Percentiles rank a stretch among this genome's conserved stretches.
phyloP scores from a whole-genome alignment of 148 eudicot genomes.

The Silene uniflora region DNA sequence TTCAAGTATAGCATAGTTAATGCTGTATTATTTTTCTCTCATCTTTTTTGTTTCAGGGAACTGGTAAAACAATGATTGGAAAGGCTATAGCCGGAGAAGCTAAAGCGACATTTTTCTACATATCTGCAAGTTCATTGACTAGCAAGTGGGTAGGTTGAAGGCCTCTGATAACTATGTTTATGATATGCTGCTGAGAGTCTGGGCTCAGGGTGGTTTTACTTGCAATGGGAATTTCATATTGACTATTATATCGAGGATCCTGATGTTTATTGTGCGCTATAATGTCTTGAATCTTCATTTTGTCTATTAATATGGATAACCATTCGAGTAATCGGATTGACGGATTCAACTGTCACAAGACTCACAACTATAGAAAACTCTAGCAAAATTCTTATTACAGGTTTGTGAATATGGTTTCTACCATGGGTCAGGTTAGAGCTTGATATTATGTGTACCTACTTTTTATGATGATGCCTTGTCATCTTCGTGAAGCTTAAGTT shows the following conservation, averaged over 20 bases:
- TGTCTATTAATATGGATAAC: neutral
- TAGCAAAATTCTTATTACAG: neutral
- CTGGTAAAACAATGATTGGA: conserved; percentile 18
- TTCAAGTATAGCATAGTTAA: neutral
- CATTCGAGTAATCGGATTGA: neutral
- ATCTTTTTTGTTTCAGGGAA: conserved; percentile 7
- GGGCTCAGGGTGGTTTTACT: neutral
- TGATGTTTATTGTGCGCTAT: conserved; percentile 5
- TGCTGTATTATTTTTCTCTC: neutral
- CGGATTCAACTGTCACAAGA: neutral
- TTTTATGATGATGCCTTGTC: neutral
- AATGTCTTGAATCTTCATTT: conserved; percentile 2
- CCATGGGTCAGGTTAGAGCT: neutral
- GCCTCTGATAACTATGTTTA: conserved; percentile 3
- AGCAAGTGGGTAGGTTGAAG: conserved; percentile 66
- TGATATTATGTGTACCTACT: neutral
- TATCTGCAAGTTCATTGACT: conserved; percentile 17
- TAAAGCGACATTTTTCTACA: conserved; percentile 16
- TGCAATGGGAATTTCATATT: neutral
- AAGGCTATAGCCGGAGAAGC: conserved; percentile 19
- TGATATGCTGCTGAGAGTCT: neutral
- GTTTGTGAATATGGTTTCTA: neutral
- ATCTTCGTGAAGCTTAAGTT: neutral
- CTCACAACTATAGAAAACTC: neutral
- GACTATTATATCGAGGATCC: neutral